Evolutionary conservation across 176 grass and related monocot species (phyloP), one percentile per base, ranked within the genome.

Genomic region (Puccinellia tenuiflora): DNA sequence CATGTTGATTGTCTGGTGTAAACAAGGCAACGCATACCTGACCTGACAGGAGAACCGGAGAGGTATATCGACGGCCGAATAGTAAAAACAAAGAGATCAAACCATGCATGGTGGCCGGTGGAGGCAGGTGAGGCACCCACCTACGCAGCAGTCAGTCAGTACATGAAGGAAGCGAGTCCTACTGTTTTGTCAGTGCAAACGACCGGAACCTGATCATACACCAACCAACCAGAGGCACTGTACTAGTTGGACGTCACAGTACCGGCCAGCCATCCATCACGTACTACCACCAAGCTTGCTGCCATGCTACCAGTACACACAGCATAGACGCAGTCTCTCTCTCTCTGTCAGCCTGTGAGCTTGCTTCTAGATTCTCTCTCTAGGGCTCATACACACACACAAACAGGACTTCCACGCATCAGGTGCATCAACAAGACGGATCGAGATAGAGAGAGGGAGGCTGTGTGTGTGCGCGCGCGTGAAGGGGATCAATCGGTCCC

Each of bases 351-450:
- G 45, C 22, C 64, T 40, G 47, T 81, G 35, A 13, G 80, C 29
- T 43, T 48, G 39, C 30, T 60, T 61, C 26, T 76, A n/a, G n/a
- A n/a, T 45, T 45, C 57, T 51, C 42, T 43, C 42, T 66, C 43
- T 51, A 75, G 69, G 54, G 21, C n/a, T 38, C 78, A 48, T 75
- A 30, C 43, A 76, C 51, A 82, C 24, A 68, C 40, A n/a, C n/a
- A n/a, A 80, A 55, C 75, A 83, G 72, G 79, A 83, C 74, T 90
- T 83, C 74, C 62, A 83, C 84, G 73, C 65, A 73, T 42, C 75
- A 76, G 80, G 75, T 68, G 76, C 81, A 31, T 61, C 42, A 83
- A 86, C 81, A 90, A 80, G 79, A 74, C 67, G 34, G 8, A 10
- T 30, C 35, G 33, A 39, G 60, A 57, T 39, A 11, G 38, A 6